Evolutionary conservation across 2,329 filamentous ascomycete genomes (phyloP).

Genomic region (Dothistroma pini): DNA sequence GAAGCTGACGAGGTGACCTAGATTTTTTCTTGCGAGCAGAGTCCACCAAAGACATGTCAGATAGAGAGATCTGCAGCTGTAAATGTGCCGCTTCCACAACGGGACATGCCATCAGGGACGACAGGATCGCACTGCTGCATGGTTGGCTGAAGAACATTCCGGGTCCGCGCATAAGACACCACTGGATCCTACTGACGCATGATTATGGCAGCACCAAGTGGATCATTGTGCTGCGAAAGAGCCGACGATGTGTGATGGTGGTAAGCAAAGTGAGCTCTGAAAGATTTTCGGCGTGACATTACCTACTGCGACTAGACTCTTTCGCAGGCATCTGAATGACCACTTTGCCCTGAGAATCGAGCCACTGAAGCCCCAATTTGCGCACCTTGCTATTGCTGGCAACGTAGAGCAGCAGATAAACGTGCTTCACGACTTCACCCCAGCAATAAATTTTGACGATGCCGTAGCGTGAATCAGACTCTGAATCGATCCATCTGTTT

Average conservation of each 20-base stretch:
- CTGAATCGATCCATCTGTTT: background rate
- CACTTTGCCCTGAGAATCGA: constrained; percentile 57
- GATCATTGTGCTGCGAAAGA: background rate
- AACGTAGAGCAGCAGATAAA: constrained; percentile 71
- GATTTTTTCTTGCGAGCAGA: background rate
- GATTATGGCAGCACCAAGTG: background rate
- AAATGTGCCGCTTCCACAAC: background rate
- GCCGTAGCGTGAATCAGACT: constrained; percentile 23
- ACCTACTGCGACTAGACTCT: background rate
- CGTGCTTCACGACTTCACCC: constrained; percentile 67
- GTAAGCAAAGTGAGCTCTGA: no score
- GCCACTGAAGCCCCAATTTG: constrained; percentile 59
- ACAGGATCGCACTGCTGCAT: background rate
- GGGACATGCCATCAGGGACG: background rate
- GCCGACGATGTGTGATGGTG: background rate
- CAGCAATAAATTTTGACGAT: constrained; percentile 69
- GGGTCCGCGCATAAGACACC: background rate
- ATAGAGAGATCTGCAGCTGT: background rate
- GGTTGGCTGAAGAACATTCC: background rate
- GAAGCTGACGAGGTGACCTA: background rate
- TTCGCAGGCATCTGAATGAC: constrained; percentile 51
- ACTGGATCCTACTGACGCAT: background rate
- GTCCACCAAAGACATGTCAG: background rate
- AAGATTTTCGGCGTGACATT: background rate
- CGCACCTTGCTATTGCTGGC: constrained; percentile 63